A percentile compares a stretch with the other conserved stretches of the same genome.
Evolutionary conservation across 305 asterid species (phyloP).

Genomic region (Nicotiana rustica): DNA sequence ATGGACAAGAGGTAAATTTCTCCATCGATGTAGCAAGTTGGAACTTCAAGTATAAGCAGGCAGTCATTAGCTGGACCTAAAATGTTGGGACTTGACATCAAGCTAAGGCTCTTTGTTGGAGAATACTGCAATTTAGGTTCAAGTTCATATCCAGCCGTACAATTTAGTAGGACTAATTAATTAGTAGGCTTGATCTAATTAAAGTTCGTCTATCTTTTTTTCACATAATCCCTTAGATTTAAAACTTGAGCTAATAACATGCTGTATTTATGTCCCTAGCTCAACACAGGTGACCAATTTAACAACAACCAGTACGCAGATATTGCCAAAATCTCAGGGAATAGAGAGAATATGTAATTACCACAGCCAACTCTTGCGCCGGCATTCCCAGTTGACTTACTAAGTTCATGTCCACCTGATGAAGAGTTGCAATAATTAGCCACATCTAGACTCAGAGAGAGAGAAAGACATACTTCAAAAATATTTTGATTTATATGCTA

Average conservation of each 20-base stretch:
- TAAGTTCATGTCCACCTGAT: slow-evolving; percentile 90
- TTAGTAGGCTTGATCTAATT: neutral
- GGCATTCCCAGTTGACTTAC: slow-evolving; percentile 88
- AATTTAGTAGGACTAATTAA: neutral
- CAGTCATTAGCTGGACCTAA: neutral
- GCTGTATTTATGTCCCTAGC: neutral
- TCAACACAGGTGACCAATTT: too few species aligned
- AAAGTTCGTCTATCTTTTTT: neutral
- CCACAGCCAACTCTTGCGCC: slow-evolving; percentile 96
- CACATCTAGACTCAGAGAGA: neutral
- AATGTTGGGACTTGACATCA: neutral
- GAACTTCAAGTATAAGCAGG: neutral
- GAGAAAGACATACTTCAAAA: slow-evolving; percentile 2
- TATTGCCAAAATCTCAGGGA: neutral
- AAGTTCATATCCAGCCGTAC: neutral
- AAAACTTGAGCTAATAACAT: neutral
- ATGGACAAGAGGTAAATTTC: neutral
- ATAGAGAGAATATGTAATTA: slow-evolving; percentile 39
- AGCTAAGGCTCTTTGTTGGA: neutral
- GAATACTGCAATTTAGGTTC: neutral
- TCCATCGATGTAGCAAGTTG: neutral
- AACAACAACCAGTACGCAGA: neutral
- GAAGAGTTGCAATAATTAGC: slow-evolving; percentile 31
- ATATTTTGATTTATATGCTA: neutral
- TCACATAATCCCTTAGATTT: neutral